Base-by-base conservation (phyloP, 306 rosid genomes). In the Senna tora region DNA sequence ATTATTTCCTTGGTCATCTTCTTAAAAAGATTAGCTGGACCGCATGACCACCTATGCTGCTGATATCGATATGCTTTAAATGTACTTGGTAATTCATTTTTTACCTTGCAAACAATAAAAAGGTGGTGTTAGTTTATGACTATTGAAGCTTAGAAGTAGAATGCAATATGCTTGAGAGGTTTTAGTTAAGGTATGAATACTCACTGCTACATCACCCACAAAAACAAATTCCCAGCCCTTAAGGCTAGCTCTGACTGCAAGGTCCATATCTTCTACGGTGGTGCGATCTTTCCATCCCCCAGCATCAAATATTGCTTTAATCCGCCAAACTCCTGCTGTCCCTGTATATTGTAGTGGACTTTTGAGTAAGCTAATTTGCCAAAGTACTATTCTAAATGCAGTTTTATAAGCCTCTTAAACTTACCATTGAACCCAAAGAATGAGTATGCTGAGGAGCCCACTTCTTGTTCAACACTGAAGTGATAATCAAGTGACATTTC, bases 231-330 rank as follows among this genome's bases (percentile, higher is more conserved):
- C 85, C 88, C 87, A 87, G 36, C 88, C 87, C 71, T 65, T 42
- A 32, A 87, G 79, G 79, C 91, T 87, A 68, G 87, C 85, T 14
- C 87, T 82, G 66, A 87, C 87, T 38, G 87, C 85, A 47, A 71
- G 85, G 68, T 84, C 91, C 88, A 82, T 87, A 66, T 87, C 85
- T 82, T 87, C 88, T 65, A 84, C 91, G 2, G 84, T 84, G 33
- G 87, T 82, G 65, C 87, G 60, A 50, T 86, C 86, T 80, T 86
- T 86, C 90, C 87, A 86, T 69, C 90, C 90, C 52, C 90, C 90
- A 4, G 87, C 90, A 65, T 86, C 86, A 65, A 69, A 72, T 72
- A 81, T 83, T 56, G 90, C 83, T 69, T 63, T 63, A 38, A 86
- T 78, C 65, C 84, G 45, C 87, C 87, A 86, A 47, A 83, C 64